Evolutionary conservation across 2,329 filamentous ascomycete genomes (phyloP).

Genomic region (Fusarium abutilonis): DNA sequence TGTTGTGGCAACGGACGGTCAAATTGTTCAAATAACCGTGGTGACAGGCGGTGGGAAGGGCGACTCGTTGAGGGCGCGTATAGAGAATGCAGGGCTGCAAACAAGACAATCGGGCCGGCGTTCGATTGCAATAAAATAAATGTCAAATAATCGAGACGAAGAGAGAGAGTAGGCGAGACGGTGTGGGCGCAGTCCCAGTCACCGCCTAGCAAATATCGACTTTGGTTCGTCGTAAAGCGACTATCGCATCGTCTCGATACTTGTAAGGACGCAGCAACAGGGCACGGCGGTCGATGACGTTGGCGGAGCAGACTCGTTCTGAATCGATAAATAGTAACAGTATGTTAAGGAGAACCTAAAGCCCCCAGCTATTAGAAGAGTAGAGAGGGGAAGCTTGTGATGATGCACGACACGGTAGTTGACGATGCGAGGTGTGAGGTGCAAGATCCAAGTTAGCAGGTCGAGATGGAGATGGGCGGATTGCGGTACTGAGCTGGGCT

Average conservation of each 20-base stretch:
- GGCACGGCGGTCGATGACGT: constrained; percentile 33
- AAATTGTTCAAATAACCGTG: constrained; percentile 9
- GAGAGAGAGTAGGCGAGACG: constrained; percentile 35
- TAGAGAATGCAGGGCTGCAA: constrained; percentile 13
- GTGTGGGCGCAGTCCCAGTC: constrained; percentile 38
- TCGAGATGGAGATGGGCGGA: constrained; percentile 36
- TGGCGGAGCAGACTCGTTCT: constrained; percentile 4
- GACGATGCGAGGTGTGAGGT: constrained; percentile 35
- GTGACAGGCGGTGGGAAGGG: constrained; percentile 11
- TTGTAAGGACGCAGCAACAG: constrained; percentile 32
- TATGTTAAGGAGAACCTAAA: constrained; percentile 12
- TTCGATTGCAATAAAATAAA: constrained; percentile 5
- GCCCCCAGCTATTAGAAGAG: constrained; percentile 7
- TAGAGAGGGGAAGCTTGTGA: constrained; percentile 23
- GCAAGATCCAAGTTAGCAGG: constrained; percentile 39
- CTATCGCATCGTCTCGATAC: constrained; percentile 46
- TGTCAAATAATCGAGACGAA: constrained; percentile 5
- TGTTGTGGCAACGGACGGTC: constrained; percentile 17
- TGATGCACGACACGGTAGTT: constrained; percentile 35
- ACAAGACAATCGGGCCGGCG: constrained; percentile 8
- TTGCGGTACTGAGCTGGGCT: constrained; percentile 24
- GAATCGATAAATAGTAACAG: constrained; percentile 20
- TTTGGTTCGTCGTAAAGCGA: constrained; percentile 33
- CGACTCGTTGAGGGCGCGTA: constrained; percentile 11
- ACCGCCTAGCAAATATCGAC: constrained; percentile 41